Evolutionary conservation across 2,329 filamentous ascomycete species (phyloP), one percentile per base, ranked within the genome.

Genomic region (Leptographium galeiforme): DNA sequence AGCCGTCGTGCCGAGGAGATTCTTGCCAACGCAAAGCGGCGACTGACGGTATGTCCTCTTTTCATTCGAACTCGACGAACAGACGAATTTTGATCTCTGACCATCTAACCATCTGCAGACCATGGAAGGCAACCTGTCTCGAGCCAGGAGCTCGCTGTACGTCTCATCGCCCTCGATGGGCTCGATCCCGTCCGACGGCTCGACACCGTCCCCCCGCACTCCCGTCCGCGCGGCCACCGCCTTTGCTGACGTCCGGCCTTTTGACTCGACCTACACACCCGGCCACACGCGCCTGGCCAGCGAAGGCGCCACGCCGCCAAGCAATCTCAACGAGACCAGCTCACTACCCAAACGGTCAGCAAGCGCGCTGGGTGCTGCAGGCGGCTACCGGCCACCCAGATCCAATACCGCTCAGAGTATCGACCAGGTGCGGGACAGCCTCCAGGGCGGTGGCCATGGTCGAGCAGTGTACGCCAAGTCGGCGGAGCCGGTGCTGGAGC

Each of bases 101-200:
- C n/a, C n/a, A n/a, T n/a, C n/a, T n/a, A n/a, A n/a, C n/a, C n/a
- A n/a, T n/a, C n/a, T 48, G 0, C 36, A 94, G 89, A 86, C 87
- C 36, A 95, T 96, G 89, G 91, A 96, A 68, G 89, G 85, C 40
- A 96, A 96, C 61, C 73, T 96, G 19, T 84, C 78, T 54, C 84
- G 88, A 56, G 90, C 82, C 43, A 84, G 86, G 8, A 88, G 79
- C 62, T 87, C 78, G 3, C 67, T 73, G 8, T 82, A 88, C 53
- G 71, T 79, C 19, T 76, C 72, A 30, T 70, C 75, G 14, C 83
- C 85, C 16, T 81, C 82, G 59, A 85, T 82, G 57, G 87, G 84
- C 41, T 71, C 75, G 0, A 81, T 88, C 48, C 60, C 61, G 4
- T 79, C 76, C 2, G 72, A 74, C 54, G 69, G 69, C 11, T 79